These are phyloP conservation scores for Debaryomyces hansenii DNA, from an alignment of 805 yeast genomes.

Conservation along the genomic window DNA sequence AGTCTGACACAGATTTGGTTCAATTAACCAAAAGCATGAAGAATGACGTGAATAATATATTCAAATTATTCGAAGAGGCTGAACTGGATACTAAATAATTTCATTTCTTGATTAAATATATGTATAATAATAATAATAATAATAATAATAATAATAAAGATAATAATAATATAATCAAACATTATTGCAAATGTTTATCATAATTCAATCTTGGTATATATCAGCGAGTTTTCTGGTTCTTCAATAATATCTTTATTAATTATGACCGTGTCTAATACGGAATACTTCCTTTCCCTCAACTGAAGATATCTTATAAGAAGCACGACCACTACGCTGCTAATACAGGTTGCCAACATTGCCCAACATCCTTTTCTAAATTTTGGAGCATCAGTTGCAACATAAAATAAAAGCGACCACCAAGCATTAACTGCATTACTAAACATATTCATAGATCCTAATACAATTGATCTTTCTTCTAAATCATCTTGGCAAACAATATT, in stretches of 20 bases:
- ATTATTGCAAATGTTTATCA: background rate
- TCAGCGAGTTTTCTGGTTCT: background rate
- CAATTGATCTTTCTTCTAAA: conserved; percentile 62
- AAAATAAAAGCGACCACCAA: conserved; percentile 62
- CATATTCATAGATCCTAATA: conserved; percentile 66
- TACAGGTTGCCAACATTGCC: conserved; percentile 56
- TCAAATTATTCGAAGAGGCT: conserved; percentile 61
- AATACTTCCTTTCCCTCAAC: conserved; percentile 24
- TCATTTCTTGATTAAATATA: background rate
- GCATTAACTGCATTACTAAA: conserved; percentile 62
- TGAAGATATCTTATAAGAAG: conserved; percentile 44
- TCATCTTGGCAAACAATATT: conserved; percentile 59
- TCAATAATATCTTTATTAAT: background rate
- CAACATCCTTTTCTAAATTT: conserved; percentile 52
- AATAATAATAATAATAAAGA: background rate
- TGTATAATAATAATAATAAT: background rate
- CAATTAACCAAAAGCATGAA: conserved; percentile 69
- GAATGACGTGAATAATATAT: conserved; percentile 57
- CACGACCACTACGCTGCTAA: conserved; percentile 42
- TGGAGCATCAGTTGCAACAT: conserved; percentile 52
- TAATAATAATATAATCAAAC: background rate
- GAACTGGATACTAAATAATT: conserved; percentile 22
- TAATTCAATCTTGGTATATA: background rate
- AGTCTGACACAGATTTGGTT: conserved; percentile 60
- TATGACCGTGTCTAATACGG: background rate